Base-by-base conservation (phyloP, 2,329 filamentous ascomycete species). In the Colletotrichum gloeosporioides region DNA sequence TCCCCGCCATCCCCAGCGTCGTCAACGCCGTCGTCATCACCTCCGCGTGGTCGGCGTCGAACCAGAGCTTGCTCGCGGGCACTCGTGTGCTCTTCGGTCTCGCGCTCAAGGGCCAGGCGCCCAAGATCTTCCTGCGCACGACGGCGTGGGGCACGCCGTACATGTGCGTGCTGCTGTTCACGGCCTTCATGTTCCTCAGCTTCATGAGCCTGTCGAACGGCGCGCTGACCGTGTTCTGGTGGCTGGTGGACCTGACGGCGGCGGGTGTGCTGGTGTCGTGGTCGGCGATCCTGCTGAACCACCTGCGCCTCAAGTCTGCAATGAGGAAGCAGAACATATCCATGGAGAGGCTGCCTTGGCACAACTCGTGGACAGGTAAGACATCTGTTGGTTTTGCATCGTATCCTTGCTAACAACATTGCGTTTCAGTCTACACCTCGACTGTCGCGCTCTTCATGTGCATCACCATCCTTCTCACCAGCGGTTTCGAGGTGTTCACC, bases 391-490 rank as follows among this genome's bases (percentile, higher is more conserved):
- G 16, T 6, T 13, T 25, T 18, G 63, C 12, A 15, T 4, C 15
- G n/a, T 32, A 3, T n/a, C 10, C 18, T 8, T 73, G 34, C 65
- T 78, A n/a, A 67, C 61, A 7, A n/a, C 5, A 3, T 8, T 16
- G 16, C 32, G 34, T 25, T 36, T 12, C 12, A 92, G 90, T 88
- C 15, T 92, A 92, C 78, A 90, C 88, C 15, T 94, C 94, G 0
- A 93, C 89, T 78, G 83, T 86, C 10, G 90, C 91, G 0, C 86
- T 96, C 7, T 81, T 87, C 76, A 90, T 93, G 86, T 91, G 89
- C 80, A 85, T 92, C 32, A 83, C 94, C 55, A 93, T 95, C 76
- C 85, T 96, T 5, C 86, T 95, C 55, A 95, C 94, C 6, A 93
- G 93, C 77, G 93, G 92, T 2, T 94, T 94, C 80, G 88, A 89